Conservation (phyloP, 768 basidiomycete species). For the Suillus ampliporus region DNA sequence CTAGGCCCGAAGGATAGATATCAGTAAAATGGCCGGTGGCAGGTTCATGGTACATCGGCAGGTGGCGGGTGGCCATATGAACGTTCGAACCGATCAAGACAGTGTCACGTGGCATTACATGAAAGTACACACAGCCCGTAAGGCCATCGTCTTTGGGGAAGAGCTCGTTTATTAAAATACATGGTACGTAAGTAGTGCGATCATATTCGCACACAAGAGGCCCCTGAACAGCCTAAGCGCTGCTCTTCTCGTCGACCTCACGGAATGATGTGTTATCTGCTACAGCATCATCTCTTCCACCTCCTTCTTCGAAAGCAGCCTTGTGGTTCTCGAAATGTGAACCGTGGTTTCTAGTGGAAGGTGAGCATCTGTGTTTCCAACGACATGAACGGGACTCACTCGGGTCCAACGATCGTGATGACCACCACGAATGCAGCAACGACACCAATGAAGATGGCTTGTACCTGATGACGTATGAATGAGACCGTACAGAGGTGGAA, state of each 20-base stretch:
- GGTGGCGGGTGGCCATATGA: not conserved
- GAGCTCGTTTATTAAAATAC: no score
- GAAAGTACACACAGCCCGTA: no score
- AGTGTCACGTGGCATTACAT: not conserved
- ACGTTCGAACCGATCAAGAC: no score
- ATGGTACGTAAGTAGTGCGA: not conserved
- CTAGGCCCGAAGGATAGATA: not conserved
- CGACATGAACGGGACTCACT: slow-evolving; percentile 49
- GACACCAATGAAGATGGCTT: slow-evolving; percentile 87
- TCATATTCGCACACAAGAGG: not conserved
- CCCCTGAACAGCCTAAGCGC: not conserved
- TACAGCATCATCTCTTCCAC: slow-evolving; percentile 52
- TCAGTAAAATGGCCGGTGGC: not conserved
- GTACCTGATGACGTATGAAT: slow-evolving; percentile 46
- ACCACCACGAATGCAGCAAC: slow-evolving; percentile 80
- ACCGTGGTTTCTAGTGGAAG: slow-evolving; percentile 63
- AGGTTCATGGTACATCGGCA: not conserved
- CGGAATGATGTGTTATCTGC: slow-evolving; percentile 27
- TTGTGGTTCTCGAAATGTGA: slow-evolving; percentile 86
- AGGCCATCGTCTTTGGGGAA: no score
- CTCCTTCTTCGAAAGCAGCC: slow-evolving; percentile 81
- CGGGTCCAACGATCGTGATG: slow-evolving; percentile 79
- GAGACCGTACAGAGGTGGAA: slow-evolving; percentile 27
- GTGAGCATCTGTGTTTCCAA: not conserved
- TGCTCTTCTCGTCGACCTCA: not conserved